Conservation (phyloP, 2,329 filamentous ascomycete species). For the Zarea fungicola region DNA sequence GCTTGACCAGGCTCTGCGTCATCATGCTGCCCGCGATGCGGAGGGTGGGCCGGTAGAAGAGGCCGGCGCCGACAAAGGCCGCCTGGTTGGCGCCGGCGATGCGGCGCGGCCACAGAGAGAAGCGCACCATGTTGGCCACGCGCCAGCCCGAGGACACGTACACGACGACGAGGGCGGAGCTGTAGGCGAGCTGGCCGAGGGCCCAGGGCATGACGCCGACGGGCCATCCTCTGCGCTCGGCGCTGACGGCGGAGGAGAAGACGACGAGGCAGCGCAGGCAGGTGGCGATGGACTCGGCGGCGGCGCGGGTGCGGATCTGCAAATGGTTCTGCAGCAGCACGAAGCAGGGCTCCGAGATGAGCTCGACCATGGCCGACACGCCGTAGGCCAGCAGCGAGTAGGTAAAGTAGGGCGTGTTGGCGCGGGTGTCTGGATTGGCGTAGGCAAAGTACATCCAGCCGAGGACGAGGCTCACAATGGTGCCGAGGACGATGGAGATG, state of each 20-base stretch:
- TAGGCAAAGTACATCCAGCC: slow-evolving; percentile 62
- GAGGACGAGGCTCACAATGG: slow-evolving; percentile 57
- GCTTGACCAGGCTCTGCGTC: slow-evolving; percentile 84
- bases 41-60: slow-evolving; percentile 66
- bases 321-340: slow-evolving; percentile 79
- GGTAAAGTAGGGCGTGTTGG: slow-evolving; percentile 60
- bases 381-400: slow-evolving; percentile 50
- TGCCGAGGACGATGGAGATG: slow-evolving; percentile 65
- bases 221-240: slow-evolving; percentile 43
- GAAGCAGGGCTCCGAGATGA: slow-evolving; percentile 83
- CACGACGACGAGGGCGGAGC: slow-evolving; percentile 59
- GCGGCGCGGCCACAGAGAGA: slow-evolving; percentile 59
- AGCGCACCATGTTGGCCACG: slow-evolving; percentile 53
- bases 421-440: slow-evolving; percentile 38
- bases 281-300: slow-evolving; percentile 78
- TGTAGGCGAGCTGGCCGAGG: slow-evolving; percentile 76
- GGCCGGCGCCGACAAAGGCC: slow-evolving; percentile 49
- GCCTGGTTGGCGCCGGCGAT: slow-evolving; percentile 23
- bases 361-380: slow-evolving; percentile 60
- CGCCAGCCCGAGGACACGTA: slow-evolving; percentile 61
- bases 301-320: slow-evolving; percentile 72
- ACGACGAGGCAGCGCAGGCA: slow-evolving; percentile 71
- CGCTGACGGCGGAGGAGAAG: slow-evolving; percentile 64
- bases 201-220: slow-evolving; percentile 84
- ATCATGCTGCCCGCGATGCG: slow-evolving; percentile 76